Base-by-base conservation (phyloP, 2,329 filamentous ascomycete species). In the Fusarium staphyleae region DNA sequence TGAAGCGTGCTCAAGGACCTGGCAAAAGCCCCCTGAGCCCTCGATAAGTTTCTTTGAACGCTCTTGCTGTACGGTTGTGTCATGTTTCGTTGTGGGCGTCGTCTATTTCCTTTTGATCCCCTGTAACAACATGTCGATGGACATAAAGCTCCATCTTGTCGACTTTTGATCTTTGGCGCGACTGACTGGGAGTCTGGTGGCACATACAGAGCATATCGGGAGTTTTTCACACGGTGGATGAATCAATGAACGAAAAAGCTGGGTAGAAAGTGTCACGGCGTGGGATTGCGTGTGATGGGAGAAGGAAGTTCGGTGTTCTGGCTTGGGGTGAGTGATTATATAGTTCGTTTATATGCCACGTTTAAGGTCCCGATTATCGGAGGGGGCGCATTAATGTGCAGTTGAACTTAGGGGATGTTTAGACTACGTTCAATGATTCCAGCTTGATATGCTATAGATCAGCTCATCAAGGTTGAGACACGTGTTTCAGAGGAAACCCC, bases 11-110 rank as follows among this genome's bases (percentile, higher is more conserved):
- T 9, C 72, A 74, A 24, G 78, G 74, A 3, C 72, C 76, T 1
- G 73, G 73, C 60, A 79, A 76, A 65, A 76, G 70, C 54, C 74
- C 77, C 4, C 59, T 78, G 42, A 80, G 74, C 41, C 77, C 78
- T 37, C 69, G 68, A 57, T 69, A 48, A 60, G 48, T 28, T 16
- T 19, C 33, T 14, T 28, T 40, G 19, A 35, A 36, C 24, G 24
- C 26, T 35, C 24, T 36, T 24, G 34, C 40, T 63, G 62, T 65
- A 65, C 26, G 55, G 40, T 57, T 57, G 12, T 51, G 49, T 52
- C 18, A 48, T 58, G 28, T 35, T 45, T 28, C 33, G 37, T 36
- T 28, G 42, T 15, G 22, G 36, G 43, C 22, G 9, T 34, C 9
- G 29, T 19, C 19, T 32, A 40, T 26, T 60, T 51, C 36, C 33